Evolutionary conservation across 2,329 filamentous ascomycete genomes (phyloP).

Genomic region (Epichloe sibirici): DNA sequence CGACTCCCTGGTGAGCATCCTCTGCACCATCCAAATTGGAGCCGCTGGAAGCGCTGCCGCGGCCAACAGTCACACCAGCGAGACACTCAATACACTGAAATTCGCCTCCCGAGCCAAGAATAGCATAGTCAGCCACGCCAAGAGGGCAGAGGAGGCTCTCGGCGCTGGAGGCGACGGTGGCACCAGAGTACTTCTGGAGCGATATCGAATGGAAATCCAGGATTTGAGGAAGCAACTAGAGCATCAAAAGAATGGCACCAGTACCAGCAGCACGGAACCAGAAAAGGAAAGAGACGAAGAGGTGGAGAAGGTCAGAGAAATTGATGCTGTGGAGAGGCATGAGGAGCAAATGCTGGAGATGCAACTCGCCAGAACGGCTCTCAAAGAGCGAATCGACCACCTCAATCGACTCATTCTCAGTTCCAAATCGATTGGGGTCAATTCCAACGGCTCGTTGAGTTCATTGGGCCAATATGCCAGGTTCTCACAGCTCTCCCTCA

Average conservation of each 20-base stretch:
- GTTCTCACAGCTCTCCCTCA: constrained; percentile 44
- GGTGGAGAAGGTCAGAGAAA: constrained; percentile 60
- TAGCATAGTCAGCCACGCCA: constrained; percentile 93
- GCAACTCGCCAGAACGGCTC: constrained; percentile 86
- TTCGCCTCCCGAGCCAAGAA: constrained; percentile 96
- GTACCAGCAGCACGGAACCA: constrained; percentile 43
- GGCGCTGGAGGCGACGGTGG: constrained; percentile 72
- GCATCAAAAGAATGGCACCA: constrained; percentile 58
- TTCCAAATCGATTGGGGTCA: constrained; percentile 92
- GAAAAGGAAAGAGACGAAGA: constrained; percentile 52
- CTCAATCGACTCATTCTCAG: constrained; percentile 89
- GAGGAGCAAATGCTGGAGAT: constrained; percentile 98
- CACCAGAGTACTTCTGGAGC: constrained; percentile 75
- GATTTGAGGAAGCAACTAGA: constrained; percentile 74
- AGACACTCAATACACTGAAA: constrained; percentile 92
- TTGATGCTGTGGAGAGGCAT: constrained; percentile 74
- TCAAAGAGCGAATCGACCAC: constrained; percentile 96
- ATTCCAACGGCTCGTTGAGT: constrained; percentile 60
- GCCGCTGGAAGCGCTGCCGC: constrained; percentile 58
- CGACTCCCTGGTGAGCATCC: constrained; percentile 88
- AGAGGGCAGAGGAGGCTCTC: constrained; percentile 82
- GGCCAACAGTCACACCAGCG: constrained; percentile 63
- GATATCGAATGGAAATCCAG: constrained; percentile 86
- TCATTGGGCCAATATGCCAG: constrained; percentile 50
- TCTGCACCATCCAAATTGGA: constrained; percentile 93